phyloP scores from a whole-genome alignment of 345 rosid species.

The Melaleuca alternifolia region DNA sequence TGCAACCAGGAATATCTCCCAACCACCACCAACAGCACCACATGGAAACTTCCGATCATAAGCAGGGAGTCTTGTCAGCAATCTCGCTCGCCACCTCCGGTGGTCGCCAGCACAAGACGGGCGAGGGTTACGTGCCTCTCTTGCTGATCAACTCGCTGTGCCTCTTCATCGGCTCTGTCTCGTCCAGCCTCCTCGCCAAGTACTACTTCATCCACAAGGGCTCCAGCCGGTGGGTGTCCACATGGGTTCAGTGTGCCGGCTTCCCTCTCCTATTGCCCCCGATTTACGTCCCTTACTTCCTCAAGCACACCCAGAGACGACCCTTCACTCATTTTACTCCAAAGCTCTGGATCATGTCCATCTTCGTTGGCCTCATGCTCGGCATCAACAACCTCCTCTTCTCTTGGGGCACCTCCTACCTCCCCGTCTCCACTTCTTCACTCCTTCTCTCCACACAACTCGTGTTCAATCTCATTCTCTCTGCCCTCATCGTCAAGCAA shows the following conservation, averaged over 20 bases:
- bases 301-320: constrained; percentile 23
- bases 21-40: neutral
- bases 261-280: constrained; percentile 70
- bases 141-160: constrained; percentile 28
- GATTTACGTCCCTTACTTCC: constrained; percentile 42
- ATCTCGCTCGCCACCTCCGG: neutral
- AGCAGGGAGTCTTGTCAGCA: neutral
- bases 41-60: neutral
- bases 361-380: constrained; percentile 48
- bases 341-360: constrained; percentile 22
- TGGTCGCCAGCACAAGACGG: neutral
- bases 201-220: constrained; percentile 83
- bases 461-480: constrained; percentile 69
- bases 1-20: neutral
- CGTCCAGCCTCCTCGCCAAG: constrained; percentile 60
- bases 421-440: constrained; percentile 86
- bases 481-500: constrained; percentile 70
- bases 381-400: constrained; percentile 83
- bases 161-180: constrained; percentile 60
- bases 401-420: constrained; percentile 83
- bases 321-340: constrained; percentile 68
- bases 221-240: constrained; percentile 80
- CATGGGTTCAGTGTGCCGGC: constrained; percentile 86
- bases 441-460: constrained; percentile 79
- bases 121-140: constrained; percentile 6